Evolutionary conservation across 2,329 filamentous ascomycete species (phyloP).

Genomic region (Ophiostoma australiae): DNA sequence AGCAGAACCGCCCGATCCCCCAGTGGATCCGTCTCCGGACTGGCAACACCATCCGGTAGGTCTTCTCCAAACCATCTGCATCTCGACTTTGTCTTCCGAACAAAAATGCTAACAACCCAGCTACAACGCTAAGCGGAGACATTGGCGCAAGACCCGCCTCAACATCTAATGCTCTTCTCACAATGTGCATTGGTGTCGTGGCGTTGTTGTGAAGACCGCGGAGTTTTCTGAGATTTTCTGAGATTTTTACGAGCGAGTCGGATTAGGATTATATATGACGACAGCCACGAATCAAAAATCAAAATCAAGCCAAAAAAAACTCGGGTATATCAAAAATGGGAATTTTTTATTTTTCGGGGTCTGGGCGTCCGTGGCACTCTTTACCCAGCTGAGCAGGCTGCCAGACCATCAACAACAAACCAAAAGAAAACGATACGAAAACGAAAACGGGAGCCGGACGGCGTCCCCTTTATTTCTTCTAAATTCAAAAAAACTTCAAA

Average conservation of each 20-base stretch:
- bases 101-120: conserved; percentile 43
- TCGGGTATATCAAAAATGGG: conserved; percentile 12
- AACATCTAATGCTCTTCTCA: conserved; percentile 71
- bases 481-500: conserved; percentile 12
- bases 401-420: conserved; percentile 3
- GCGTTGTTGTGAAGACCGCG: conserved; percentile 19
- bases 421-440: not conserved
- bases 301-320: not conserved
- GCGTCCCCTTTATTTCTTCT: not conserved
- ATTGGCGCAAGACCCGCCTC: conserved; percentile 99
- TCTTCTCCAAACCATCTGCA: conserved; percentile 34
- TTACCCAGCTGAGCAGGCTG: not conserved
- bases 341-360: conserved; percentile 10
- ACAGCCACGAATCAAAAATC: conserved; percentile 9
- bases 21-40: conserved; percentile 99
- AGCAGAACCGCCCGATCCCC: conserved; percentile 99
- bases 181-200: conserved; percentile 16
- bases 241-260: not conserved
- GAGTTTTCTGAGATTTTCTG: not conserved
- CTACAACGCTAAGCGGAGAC: conserved; percentile 99
- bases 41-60: conserved; percentile 97
- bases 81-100: not conserved
- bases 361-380: conserved; percentile 9
- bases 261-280: conserved; percentile 3
- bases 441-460: not conserved